These are phyloP conservation scores for Leishmania aethiopica DNA, from an alignment of 208 protist species.

Conservation along the genomic window DNA sequence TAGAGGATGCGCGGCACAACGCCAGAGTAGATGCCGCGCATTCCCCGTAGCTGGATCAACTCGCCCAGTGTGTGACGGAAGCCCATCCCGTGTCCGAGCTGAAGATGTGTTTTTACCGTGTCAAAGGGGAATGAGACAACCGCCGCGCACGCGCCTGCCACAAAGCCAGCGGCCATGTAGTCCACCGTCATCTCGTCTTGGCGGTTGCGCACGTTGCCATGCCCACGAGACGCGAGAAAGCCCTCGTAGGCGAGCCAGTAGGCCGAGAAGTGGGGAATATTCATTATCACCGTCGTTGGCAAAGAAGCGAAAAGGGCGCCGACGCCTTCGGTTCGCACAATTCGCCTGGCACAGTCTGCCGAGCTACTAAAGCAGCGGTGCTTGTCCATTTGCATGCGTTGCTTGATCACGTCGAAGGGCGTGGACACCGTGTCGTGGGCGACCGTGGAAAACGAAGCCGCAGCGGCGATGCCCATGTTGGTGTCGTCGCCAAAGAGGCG, in stretches of 20 bases:
- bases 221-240: conserved; percentile 40
- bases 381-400: conserved; percentile 93
- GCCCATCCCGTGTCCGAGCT: conserved; percentile 62
- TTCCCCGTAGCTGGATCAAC: conserved; percentile 45
- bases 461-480: conserved; percentile 44
- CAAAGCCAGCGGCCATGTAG: conserved; percentile 76
- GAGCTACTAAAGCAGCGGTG: conserved; percentile 52
- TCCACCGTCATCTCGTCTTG: conserved; percentile 52
- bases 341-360: conserved; percentile 43
- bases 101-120: conserved; percentile 90
- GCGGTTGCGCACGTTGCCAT: conserved; percentile 42
- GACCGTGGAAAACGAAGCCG: conserved; percentile 71
- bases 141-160: conserved; percentile 84
- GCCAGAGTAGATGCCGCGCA: conserved; percentile 75
- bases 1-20: conserved; percentile 86
- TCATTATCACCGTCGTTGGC: conserved; percentile 93
- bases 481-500: conserved; percentile 57
- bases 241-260: conserved; percentile 94
- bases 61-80: conserved; percentile 21
- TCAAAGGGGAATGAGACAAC: conserved; percentile 93
- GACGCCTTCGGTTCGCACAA: conserved; percentile 65
- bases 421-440: conserved; percentile 92
- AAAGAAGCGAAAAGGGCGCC: conserved; percentile 82
- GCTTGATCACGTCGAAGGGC: conserved; percentile 95
- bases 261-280: conserved; percentile 90